Evolutionary conservation across 148 eudicot species (phyloP), one percentile per base, ranked within the genome.

Genomic region (Pharnaceum exiguum): DNA sequence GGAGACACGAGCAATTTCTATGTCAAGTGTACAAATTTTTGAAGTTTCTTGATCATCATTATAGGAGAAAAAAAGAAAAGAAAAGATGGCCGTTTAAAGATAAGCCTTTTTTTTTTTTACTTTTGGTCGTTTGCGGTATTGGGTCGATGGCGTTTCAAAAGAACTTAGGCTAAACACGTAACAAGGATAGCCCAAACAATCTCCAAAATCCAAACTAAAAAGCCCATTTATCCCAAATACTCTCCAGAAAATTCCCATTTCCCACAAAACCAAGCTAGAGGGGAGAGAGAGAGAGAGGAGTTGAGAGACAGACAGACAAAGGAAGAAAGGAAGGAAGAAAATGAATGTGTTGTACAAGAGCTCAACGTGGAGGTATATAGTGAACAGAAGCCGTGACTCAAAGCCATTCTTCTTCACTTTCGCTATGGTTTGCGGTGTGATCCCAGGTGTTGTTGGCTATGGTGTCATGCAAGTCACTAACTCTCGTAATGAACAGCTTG

Each of bases 391-490:
- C 0, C 59, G 83, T 35, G 97, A 87, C 32, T 90, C 97, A 3
- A 90, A 80, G 76, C 89, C 95, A 8, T 90, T 90, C 71, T 90
- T 90, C 83, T 49, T 78, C 36, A 72, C 83, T 0, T 87, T 90
- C 66, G 97, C 97, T 1, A 80, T 85, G 38, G 77, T 87, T 3
- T 90, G 95, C 62, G 97, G 91, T 22, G 93, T 90, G 1, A 62
- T 90, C 15, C 97, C 97, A 9, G 95, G 95, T 3, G 30, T 84
- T 13, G 69, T 87, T 11, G 97, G 97, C 23, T 90, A 74, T 66
- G 77, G 82, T 21, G 95, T 90, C 27, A 90, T 90, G 97, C 82
- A 76, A 53, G 18, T 73, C 63, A 90, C 95, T 51, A 84, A 26
- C 59, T 67, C 91, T 21, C 49, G 71, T 36, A 77, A 74, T 24